Base-by-base conservation (phyloP, 2,329 filamentous ascomycete genomes). In the Aschersonia sp. region DNA sequence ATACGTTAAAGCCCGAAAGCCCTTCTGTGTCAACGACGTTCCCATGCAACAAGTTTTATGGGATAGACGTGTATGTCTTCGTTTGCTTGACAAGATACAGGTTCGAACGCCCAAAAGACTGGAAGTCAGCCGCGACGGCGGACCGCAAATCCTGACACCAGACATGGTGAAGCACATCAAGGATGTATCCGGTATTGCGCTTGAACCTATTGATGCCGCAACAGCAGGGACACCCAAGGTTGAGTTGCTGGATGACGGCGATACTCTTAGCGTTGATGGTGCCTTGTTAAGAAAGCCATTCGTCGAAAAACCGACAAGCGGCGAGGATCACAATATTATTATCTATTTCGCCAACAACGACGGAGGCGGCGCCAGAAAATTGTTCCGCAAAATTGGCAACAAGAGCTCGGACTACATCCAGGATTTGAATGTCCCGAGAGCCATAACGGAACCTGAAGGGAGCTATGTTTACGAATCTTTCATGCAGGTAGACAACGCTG, bases 381-480 rank as follows among this genome's bases (percentile, higher is more conserved):
- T 98, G 4, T 98, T 98, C 67, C 78, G 92, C 49, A 98, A 98
- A 65, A 86, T 98, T 57, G 94, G 94, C 58, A 98, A 98, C 73
- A 98, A 98, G 68, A 97, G 90, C 64, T 97, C 90, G 1, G 94
- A 98, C 63, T 94, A 84, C 58, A 84, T 95, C 50, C 76, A 84
- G 12, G 81, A 81, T 9, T 74, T 98, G 50, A 77, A 69, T 12
- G 66, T 85, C 14, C 92, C 92, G 9, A 74, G 89, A 39, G 87
- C 83, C 46, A 83, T 97, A 51, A 83, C 83, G 1, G 87, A 97
- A 55, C 77, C 80, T 1, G 74, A 74, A 22, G 80, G 84, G 58
- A 97, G 89, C 63, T 98, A 90, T 69, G 79, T 98, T 52, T 98
- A 97, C 63, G 92, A 98, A 63, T 88, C 94, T 62, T 98, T 98